A percentile compares a stretch with the other conserved stretches of the same genome.
Evolutionary conservation across 352 stramenopile genomes (phyloP).

Genomic region (Bremia lactucae): DNA sequence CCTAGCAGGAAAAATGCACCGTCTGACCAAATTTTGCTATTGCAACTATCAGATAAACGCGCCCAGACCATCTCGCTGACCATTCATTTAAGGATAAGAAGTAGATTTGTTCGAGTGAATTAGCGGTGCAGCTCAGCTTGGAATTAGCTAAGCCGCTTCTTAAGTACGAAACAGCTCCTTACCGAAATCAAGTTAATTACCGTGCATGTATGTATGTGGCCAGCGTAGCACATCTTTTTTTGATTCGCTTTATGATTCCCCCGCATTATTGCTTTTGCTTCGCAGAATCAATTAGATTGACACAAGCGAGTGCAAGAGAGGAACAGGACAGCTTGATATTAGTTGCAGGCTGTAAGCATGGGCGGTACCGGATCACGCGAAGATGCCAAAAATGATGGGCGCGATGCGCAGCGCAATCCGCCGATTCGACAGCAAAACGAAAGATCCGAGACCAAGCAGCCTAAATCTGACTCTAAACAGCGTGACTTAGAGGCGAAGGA

Average conservation of each 20-base stretch:
- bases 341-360: slow-evolving; percentile 11
- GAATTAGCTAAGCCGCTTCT: too few relatives aligned
- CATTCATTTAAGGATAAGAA: too few relatives aligned
- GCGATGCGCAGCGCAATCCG: slow-evolving; percentile 11
- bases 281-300: slow-evolving; percentile 7
- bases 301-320: slow-evolving; percentile 3
- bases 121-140: too few relatives aligned
- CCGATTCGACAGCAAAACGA: slow-evolving; percentile 5
- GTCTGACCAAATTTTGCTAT: too few relatives aligned
- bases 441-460: slow-evolving; percentile 6
- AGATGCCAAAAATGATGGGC: slow-evolving; percentile 15
- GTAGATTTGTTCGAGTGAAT: too few relatives aligned
- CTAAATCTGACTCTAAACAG: slow-evolving; percentile 5
- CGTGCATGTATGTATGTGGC: background rate
- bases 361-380: slow-evolving; percentile 22
- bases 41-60: too few relatives aligned
- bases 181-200: slow-evolving; percentile 3
- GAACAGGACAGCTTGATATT: slow-evolving; percentile 1
- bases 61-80: too few relatives aligned
- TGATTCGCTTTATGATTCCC: background rate
- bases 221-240: slow-evolving; percentile 1
- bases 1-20: too few relatives aligned
- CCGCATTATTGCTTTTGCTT: slow-evolving; percentile 20
- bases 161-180: too few relatives aligned
- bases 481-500: slow-evolving; percentile 1